Evolutionary conservation across 345 rosid species (phyloP).

Genomic region (Lepidium sativum): DNA sequence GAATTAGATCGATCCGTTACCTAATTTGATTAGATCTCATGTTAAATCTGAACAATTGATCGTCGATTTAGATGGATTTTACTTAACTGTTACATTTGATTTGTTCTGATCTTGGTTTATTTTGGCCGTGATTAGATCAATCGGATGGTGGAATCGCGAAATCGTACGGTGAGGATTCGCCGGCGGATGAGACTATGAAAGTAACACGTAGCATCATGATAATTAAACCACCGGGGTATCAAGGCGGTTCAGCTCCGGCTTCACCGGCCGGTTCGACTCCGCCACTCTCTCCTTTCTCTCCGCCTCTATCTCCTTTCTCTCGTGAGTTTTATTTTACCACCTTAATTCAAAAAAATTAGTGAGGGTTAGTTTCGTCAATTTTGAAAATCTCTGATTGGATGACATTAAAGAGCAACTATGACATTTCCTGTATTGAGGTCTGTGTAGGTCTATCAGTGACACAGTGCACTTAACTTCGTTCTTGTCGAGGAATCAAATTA

Average conservation of each 20-base stretch:
- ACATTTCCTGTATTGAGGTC: slow-evolving; percentile 4
- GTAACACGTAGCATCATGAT: slow-evolving; percentile 88
- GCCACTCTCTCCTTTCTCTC: slow-evolving; percentile 69
- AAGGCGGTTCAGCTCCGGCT: slow-evolving; percentile 59
- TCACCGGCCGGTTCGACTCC: slow-evolving; percentile 90
- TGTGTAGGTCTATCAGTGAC: too few relatives aligned
- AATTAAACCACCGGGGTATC: slow-evolving; percentile 80
- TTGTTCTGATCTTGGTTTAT: not conserved
- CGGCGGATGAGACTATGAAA: slow-evolving; percentile 34
- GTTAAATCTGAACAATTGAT: too few relatives aligned
- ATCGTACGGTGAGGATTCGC: slow-evolving; percentile 38
- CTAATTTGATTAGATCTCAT: not conserved
- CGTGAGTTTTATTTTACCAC: slow-evolving; percentile 49
- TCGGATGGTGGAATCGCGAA: slow-evolving; percentile 43
- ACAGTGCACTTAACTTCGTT: not conserved
- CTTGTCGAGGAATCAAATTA: not conserved
- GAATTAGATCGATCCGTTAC: not conserved
- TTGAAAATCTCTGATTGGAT: not conserved
- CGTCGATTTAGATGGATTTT: not conserved
- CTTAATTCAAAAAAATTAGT: not conserved
- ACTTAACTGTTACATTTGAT: too few relatives aligned
- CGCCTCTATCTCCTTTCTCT: slow-evolving; percentile 71
- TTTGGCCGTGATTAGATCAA: slow-evolving; percentile 39
- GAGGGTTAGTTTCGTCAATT: slow-evolving; percentile 35
- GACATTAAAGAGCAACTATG: not conserved